Evolutionary conservation across 768 basidiomycete species (phyloP).

Genomic region (Naganishia kalamii): DNA sequence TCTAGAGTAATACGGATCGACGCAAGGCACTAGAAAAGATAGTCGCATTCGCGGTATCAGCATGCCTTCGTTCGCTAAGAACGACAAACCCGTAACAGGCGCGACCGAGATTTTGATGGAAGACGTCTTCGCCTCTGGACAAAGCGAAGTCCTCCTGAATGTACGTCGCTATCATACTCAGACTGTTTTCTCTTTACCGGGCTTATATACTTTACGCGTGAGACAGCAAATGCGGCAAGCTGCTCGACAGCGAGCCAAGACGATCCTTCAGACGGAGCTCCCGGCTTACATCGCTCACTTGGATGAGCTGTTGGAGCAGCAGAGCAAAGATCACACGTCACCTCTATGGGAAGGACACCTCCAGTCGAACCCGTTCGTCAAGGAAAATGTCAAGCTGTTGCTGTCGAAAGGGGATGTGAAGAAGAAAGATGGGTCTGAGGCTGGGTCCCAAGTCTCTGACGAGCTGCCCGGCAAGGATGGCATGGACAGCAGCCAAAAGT

Average conservation of each 20-base stretch:
- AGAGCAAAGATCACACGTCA: not conserved
- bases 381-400: not conserved
- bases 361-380: not conserved
- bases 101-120: not conserved
- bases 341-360: constrained; percentile 7
- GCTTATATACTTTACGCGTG: no score
- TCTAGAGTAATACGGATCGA: no score
- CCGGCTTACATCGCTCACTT: constrained; percentile 2
- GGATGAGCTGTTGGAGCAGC: not conserved
- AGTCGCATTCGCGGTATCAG: no score
- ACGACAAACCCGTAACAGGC: not conserved
- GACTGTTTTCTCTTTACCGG: no score
- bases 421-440: no score
- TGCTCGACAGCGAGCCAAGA: not conserved
- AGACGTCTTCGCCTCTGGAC: not conserved
- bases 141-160: not conserved
- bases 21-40: no score
- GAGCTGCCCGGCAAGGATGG: no score
- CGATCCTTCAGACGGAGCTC: not conserved
- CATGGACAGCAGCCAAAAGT: not conserved
- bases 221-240: not conserved
- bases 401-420: not conserved
- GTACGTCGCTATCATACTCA: not conserved
- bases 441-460: no score
- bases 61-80: constrained; percentile 9